Percentiles rank a stretch among this genome's conserved stretches.
Evolutionary conservation across 2,329 filamentous ascomycete species (phyloP).

Genomic region (Lachnellula suecica): DNA sequence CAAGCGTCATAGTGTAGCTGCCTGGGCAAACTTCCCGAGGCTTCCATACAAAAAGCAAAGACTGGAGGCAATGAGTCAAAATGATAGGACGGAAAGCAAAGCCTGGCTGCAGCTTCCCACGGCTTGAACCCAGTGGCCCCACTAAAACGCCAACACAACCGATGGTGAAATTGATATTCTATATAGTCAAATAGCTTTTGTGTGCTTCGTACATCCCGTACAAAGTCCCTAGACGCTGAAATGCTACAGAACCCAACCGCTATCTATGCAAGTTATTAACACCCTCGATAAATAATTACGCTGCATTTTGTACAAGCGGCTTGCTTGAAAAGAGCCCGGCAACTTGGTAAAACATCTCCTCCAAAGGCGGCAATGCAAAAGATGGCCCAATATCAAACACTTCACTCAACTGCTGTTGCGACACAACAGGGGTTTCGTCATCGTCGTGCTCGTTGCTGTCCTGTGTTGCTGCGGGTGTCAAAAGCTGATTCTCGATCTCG

Average conservation of each 20-base stretch:
- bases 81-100: too few relatives aligned
- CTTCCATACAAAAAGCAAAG: too few relatives aligned
- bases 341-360: constrained; percentile 75
- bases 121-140: background rate
- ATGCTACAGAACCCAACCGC: constrained; percentile 11
- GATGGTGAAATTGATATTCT: background rate
- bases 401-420: constrained; percentile 65
- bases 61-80: too few relatives aligned
- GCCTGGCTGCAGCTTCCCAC: background rate
- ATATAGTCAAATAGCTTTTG: constrained; percentile 6
- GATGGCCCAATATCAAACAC: constrained; percentile 70
- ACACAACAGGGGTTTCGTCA: constrained; percentile 59
- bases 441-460: constrained; percentile 48
- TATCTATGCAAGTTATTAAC: constrained; percentile 17
- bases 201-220: constrained; percentile 8
- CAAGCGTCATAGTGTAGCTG: too few relatives aligned
- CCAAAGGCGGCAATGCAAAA: constrained; percentile 68
- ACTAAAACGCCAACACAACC: background rate
- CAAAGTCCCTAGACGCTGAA: constrained; percentile 16
- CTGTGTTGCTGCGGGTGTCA: constrained; percentile 33
- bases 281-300: constrained; percentile 5
- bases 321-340: constrained; percentile 62
- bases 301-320: constrained; percentile 36
- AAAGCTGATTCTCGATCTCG: constrained; percentile 23
- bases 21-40: too few relatives aligned